phyloP scores from a whole-genome alignment of 371 early-diverging fungal species.

The Lichtheimia ornata region DNA sequence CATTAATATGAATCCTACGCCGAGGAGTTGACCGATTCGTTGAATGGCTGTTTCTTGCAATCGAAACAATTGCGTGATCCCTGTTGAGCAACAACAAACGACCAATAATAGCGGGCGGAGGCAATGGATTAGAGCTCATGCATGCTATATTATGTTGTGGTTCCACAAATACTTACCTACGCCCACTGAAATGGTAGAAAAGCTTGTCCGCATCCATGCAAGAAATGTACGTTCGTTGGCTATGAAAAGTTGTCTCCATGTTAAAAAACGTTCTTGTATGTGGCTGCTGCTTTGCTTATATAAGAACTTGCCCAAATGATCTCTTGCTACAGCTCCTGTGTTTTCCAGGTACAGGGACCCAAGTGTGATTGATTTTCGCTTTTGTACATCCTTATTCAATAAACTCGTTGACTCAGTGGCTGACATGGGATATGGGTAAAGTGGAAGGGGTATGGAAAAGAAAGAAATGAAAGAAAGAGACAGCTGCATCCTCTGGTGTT shows the following conservation, averaged over 20 bases:
- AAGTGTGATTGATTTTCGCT: too few species aligned
- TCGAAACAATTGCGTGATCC: conserved; percentile 6
- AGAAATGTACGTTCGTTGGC: conserved; percentile 8
- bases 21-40: background rate
- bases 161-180: background rate
- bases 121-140: background rate
- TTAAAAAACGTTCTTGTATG: background rate
- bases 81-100: background rate
- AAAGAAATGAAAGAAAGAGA: too few species aligned
- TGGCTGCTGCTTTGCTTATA: background rate
- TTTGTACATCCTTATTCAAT: too few species aligned
- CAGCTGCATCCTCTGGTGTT: too few species aligned
- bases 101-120: background rate
- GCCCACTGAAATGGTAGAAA: conserved; percentile 4
- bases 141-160: background rate
- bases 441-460: too few species aligned
- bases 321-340: conserved; percentile 1
- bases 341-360: background rate
- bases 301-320: background rate
- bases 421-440: too few species aligned
- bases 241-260: background rate
- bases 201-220: conserved; percentile 3
- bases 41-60: background rate
- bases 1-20: background rate
- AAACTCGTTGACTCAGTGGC: too few species aligned